These are phyloP conservation scores for Pueraria montana DNA, from an alignment of 306 rosid genomes.

Conservation along the genomic window DNA sequence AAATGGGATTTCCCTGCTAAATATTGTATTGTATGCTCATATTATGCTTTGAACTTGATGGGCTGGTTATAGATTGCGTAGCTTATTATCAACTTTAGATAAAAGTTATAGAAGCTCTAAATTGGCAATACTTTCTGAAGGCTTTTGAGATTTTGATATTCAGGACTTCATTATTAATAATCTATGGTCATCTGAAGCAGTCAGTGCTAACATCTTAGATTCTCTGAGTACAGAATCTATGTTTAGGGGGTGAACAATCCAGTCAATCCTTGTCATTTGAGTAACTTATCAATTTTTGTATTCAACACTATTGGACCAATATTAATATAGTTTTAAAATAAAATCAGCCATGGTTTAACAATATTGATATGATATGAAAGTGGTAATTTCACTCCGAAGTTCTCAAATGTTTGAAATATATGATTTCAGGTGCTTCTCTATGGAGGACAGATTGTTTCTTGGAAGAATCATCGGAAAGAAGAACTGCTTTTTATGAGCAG, in stretches of 20 bases:
- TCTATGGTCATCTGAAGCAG: constrained; percentile 14
- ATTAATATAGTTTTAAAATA: constrained; percentile 12
- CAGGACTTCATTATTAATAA: constrained; percentile 2
- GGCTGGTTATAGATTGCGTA: neutral
- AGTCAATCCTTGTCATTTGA: constrained; percentile 31
- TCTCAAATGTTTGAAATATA: constrained; percentile 21
- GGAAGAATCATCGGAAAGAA: constrained; percentile 82
- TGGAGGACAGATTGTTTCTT: constrained; percentile 81
- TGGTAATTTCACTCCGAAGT: constrained; percentile 6
- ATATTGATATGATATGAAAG: constrained; percentile 18
- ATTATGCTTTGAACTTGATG: constrained; percentile 31
- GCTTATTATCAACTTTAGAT: constrained; percentile 13
- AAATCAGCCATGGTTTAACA: neutral
- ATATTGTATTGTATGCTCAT: neutral
- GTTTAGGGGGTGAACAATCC: neutral
- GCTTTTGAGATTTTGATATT: neutral
- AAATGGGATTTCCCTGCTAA: neutral
- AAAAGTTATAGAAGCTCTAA: neutral
- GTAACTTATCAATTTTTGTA: neutral
- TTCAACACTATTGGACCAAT: constrained; percentile 4
- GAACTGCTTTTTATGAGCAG: constrained; percentile 82
- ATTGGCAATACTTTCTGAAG: constrained; percentile 3
- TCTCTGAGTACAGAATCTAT: neutral
- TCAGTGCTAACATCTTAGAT: neutral
- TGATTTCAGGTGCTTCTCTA: constrained; percentile 77